Evolutionary conservation across 164 flowering plant species (phyloP).

Genomic region (Vitis vinifera): DNA sequence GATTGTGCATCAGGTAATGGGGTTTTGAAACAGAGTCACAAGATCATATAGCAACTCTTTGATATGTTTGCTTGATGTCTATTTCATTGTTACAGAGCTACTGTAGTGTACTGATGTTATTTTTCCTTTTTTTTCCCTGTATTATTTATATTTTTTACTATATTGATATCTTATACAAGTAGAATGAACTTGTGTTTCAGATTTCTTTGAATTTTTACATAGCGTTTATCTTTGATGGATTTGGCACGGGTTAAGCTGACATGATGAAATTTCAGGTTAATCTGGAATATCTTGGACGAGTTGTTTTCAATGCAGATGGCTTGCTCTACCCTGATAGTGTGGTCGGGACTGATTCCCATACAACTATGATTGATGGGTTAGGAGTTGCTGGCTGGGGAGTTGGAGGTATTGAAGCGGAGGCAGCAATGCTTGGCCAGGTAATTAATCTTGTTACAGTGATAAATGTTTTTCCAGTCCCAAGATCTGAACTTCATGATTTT

Average conservation of each 20-base stretch:
- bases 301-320: constrained; percentile 79
- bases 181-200: neutral
- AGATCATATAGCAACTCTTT: neutral
- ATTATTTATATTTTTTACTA: neutral
- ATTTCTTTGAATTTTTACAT: neutral
- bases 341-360: constrained; percentile 96
- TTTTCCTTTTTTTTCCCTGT: neutral
- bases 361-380: constrained; percentile 96
- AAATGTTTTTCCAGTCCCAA: neutral
- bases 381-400: constrained; percentile 99
- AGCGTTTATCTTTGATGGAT: neutral
- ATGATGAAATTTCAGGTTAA: constrained; percentile 58
- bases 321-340: constrained; percentile 94
- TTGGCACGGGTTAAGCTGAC: neutral
- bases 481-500: neutral
- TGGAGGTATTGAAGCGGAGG: constrained; percentile 98
- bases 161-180: neutral
- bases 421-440: constrained; percentile 99
- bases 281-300: constrained; percentile 91
- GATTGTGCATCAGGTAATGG: constrained; percentile 81
- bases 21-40: neutral
- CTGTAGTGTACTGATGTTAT: neutral
- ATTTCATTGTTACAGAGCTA: neutral
- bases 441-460: neutral
- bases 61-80: neutral